These are phyloP conservation scores for Candida ascalaphidarum DNA, from an alignment of 805 yeast genomes.

Conservation along the genomic window DNA sequence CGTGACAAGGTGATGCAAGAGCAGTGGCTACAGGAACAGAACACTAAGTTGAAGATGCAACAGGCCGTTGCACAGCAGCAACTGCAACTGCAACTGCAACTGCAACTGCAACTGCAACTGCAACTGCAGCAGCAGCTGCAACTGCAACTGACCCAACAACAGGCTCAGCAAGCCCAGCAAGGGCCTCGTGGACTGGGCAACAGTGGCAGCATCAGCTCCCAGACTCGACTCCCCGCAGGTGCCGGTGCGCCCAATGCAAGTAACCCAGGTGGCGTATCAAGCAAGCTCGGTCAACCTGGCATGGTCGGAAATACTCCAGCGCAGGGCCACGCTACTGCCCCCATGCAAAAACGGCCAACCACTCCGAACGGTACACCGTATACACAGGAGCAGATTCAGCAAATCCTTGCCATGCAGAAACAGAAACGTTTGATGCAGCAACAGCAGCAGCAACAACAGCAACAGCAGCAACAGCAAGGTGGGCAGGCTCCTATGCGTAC, in stretches of 20 bases:
- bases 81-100: constrained; percentile 3
- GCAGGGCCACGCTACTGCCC: not conserved
- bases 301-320: too few species aligned
- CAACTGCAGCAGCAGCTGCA: constrained; percentile 4
- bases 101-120: constrained; percentile 3
- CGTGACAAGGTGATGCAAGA: constrained; percentile 82
- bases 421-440: constrained; percentile 41
- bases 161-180: constrained; percentile 1
- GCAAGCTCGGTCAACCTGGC: too few species aligned
- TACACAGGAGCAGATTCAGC: constrained; percentile 55
- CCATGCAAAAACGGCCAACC: constrained; percentile 25
- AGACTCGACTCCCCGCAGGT: constrained; percentile 2
- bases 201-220: too few species aligned
- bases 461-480: constrained; percentile 8
- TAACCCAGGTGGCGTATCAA: too few species aligned
- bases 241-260: constrained; percentile 3
- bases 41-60: constrained; percentile 33
- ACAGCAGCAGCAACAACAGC: constrained; percentile 22
- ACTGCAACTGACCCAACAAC: constrained; percentile 2
- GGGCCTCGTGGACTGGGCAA: too few species aligned
- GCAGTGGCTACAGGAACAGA: constrained; percentile 45
- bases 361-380: constrained; percentile 51
- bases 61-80: constrained; percentile 32
- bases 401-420: constrained; percentile 43
- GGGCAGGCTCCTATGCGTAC: too few species aligned